Evolutionary conservation across 208 protist species (phyloP), one percentile per base, ranked within the genome.

Genomic region (Phytomonas francai): DNA sequence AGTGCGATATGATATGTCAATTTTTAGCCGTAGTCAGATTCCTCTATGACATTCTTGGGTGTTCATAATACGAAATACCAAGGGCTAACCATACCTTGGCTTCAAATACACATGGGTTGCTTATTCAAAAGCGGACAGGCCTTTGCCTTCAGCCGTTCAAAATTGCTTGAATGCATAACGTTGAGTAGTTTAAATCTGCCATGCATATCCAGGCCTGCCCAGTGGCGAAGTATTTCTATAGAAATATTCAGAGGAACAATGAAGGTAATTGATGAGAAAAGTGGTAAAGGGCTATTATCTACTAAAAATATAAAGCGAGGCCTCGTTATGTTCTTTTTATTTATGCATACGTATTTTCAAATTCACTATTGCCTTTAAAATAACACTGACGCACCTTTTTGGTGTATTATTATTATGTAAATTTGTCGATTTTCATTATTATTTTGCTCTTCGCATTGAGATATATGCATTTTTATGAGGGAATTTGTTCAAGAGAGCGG

Each of bases 211-310:
- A 39, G 11, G 4, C 11, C 7, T 39, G 34, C 34, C 34, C 34
- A 39, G 34, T 39, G 34, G 11, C 34, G 34, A 39, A 39, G 34
- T 39, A 11, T 39, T 12, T 39, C 34, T 60, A 39, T 84, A 4
- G 57, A 33, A 65, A 51, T 57, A 57, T 33, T 59, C n/a, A 65
- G n/a, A 57, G 33, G n/a, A 65, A 12, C 57, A 65, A 58, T 12
- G 33, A 57, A 33, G 27, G 57, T 65, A 65, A 22, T 65, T 57
- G 4, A 11, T 39, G 34, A 39, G 34, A 39, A 33, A 42, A 65
- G 6, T 65, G 12, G 25, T 65, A 22, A 65, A 11, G 57, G 7
- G 57, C 9, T 33, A 60, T 34, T 60, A 9, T 60, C 57, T 3
- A 4, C 9, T 30, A 57, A 57, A 25, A 57, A 57, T 22, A 57